Conservation (phyloP, 768 basidiomycete species). For the Serendipita sp. region DNA sequence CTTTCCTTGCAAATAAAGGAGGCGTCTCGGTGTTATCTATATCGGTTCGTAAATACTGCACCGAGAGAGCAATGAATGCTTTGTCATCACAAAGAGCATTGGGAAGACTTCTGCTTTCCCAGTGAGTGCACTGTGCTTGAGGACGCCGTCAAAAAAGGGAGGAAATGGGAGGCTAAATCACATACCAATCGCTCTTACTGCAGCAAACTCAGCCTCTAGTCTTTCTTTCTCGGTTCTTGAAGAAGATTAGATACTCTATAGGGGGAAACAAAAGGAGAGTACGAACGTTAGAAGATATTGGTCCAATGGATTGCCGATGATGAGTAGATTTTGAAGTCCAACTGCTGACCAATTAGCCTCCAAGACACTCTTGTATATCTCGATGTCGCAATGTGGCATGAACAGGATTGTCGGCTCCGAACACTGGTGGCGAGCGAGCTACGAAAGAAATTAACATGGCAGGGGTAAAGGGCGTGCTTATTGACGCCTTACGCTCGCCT, state of each 20-base stretch:
- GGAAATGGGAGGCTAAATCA: background rate
- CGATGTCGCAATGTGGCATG: conserved; percentile 1
- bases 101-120: background rate
- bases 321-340: background rate
- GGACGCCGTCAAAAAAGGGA: background rate
- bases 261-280: background rate
- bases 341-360: background rate
- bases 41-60: background rate
- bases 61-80: background rate
- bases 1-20: background rate
- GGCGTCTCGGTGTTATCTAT: background rate
- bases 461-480: background rate
- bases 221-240: background rate
- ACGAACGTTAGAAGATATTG: background rate
- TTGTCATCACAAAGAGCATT: background rate
- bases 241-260: background rate
- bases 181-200: background rate
- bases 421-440: background rate
- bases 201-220: background rate
- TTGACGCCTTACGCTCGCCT: background rate
- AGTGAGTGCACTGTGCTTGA: background rate
- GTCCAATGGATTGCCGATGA: background rate
- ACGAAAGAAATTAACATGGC: background rate
- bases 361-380: background rate
- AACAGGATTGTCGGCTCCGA: background rate